Base-by-base conservation (phyloP, 2,329 filamentous ascomycete genomes). In the Diplodia scrobiculata region DNA sequence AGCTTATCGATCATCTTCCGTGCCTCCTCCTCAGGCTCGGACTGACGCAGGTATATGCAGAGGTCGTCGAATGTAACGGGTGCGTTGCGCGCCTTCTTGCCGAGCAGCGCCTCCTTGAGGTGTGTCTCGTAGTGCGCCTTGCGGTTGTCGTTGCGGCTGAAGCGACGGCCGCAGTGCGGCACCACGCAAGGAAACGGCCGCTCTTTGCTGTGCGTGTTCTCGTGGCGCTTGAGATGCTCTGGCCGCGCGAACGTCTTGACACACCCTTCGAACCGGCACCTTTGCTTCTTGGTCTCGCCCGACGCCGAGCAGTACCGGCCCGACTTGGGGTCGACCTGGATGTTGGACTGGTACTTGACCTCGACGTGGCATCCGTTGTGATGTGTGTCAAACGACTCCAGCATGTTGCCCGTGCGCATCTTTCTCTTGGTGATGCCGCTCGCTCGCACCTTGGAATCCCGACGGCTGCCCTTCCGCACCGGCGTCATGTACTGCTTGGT, bases 61-160 rank as follows among this genome's bases (percentile, higher is more conserved):
- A 69, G 69, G 25, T 73, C 68, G 5, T 75, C 71, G 54, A 73
- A 71, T 1, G 52, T 29, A 27, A 75, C 68, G 2, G 72, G 68
- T 10, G 69, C 65, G 66, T 72, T 73, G 17, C 62, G 45, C 32
- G 75, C 32, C 73, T 69, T 25, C 73, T 73, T 27, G 69, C 70
- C 55, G 72, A 74, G 67, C 73, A 72, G 21, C 71, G 72, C 19
- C 72, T 71, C 19, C 67, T 69, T 51, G 54, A 67, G 27, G 74
- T 77, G 75, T 6, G 75, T 76, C 47, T 67, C 70, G 52, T 72
- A 71, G 66, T 78, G 76, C n/a, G 70, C 73, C 66, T 70, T 72
- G 66, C 71, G 73, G 66, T 78, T 78, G 69, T 78, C 76, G 66
- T 74, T 73, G 32, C 76, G 68, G 59, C 71, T 70, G 67, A 77